Base-by-base conservation (phyloP, 2,329 filamentous ascomycete species). In the Fusarium sp. region DNA sequence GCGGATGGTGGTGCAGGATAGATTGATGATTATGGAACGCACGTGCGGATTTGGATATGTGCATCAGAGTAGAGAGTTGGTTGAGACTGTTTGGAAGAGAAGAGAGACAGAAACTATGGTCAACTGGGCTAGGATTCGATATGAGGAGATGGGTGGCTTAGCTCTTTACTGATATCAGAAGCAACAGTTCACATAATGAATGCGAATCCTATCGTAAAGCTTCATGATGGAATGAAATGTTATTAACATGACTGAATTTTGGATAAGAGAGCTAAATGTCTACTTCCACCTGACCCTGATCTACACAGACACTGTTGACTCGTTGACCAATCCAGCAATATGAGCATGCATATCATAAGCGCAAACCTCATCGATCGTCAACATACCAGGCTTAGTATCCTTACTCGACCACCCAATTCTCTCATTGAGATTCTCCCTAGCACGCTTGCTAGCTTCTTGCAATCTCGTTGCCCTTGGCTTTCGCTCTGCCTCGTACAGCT, bases 291-390 rank as follows among this genome's bases (percentile, higher is more conserved):
- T 28, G 41, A 3, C 6, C 7, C 21, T 21, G 8, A 3, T 2
- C 5, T 47, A 21, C 10, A n/a, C 18, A 11, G 18, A 37, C 4
- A 18, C n/a, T 3, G 15, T 20, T 2, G 28, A 15, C 18, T 48
- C 28, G 8, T 35, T 31, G 10, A 60, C 53, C 9, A 74, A 35
- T 38, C 63, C 63, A 16, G 66, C 60, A 23, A 75, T 54, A 21
- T 74, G 73, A 18, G 62, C 61, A 55, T 75, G 71, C 71, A 76
- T 69, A 48, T 81, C 82, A 78, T 82, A 86, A 77, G 79, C 80
- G 65, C 90, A 90, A 82, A 90, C 89, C 73, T 90, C 88, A 63
- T 89, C 86, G 54, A 90, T 89, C 0, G 88, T 90, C 57, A 90
- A 73, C 74, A 88, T 88, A 5, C 84, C 81, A 42, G 81, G 83